phyloP scores from a whole-genome alignment of 2,329 filamentous ascomycete species.

The Chlorencoelia australis region DNA sequence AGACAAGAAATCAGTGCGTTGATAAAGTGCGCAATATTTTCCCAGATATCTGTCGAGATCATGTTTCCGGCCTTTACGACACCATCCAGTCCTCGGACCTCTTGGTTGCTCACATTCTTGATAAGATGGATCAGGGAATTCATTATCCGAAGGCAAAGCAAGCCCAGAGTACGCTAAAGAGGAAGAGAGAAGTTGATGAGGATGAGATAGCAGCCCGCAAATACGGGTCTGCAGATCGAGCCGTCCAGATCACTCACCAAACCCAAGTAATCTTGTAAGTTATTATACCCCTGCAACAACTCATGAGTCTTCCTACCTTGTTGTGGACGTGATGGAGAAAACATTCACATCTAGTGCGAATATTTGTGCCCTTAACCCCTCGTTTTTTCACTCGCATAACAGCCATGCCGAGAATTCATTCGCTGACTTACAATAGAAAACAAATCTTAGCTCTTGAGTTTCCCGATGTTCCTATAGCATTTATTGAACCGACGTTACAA shows the following conservation, averaged over 20 bases:
- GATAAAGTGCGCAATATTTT: slow-evolving; percentile 33
- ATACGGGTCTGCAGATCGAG: slow-evolving; percentile 23
- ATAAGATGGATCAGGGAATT: slow-evolving; percentile 30
- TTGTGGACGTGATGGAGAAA: too few relatives aligned
- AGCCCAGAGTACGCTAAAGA: slow-evolving; percentile 25
- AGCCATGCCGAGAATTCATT: too few relatives aligned
- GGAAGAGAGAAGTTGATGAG: slow-evolving; percentile 28
- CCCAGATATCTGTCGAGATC: slow-evolving; percentile 35
- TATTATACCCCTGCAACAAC: too few relatives aligned
- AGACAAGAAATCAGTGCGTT: slow-evolving; percentile 21
- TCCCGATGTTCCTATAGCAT: slow-evolving; percentile 27
- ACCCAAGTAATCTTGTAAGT: too few relatives aligned
- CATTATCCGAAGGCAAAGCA: slow-evolving; percentile 35
- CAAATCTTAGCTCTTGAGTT: slow-evolving; percentile 27
- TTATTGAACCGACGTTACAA: slow-evolving; percentile 28
- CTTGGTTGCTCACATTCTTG: slow-evolving; percentile 30
- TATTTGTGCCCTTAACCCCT: too few relatives aligned
- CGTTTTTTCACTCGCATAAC: too few relatives aligned
- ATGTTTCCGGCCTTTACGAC: slow-evolving; percentile 31
- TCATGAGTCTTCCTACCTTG: too few relatives aligned
- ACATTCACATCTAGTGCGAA: too few relatives aligned
- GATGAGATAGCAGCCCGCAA: slow-evolving; percentile 29
- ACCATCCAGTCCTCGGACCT: slow-evolving; percentile 17
- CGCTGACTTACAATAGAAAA: slow-evolving; percentile 11
- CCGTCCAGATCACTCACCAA: too few relatives aligned